A percentile compares a stretch with the other conserved stretches of the same genome.
Evolutionary conservation across 768 basidiomycete species (phyloP).

Genomic region (Boletus sp.): DNA sequence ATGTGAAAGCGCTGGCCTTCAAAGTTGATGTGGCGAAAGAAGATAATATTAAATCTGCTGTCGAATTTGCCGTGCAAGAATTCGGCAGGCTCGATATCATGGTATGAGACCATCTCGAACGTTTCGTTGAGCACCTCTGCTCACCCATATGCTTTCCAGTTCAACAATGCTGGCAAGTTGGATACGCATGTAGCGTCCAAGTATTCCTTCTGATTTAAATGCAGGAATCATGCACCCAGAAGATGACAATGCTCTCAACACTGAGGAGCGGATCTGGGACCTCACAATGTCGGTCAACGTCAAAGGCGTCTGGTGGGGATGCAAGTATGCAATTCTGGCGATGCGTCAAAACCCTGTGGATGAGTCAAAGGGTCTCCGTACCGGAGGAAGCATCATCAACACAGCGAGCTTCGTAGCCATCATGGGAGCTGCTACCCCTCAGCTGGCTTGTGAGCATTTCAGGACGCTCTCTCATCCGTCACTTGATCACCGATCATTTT

Average conservation of each 20-base stretch:
- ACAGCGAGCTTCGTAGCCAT: constrained; percentile 96
- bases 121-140: neutral
- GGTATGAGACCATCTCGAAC: constrained; percentile 45
- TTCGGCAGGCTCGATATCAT: constrained; percentile 96
- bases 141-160: constrained; percentile 45
- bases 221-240: constrained; percentile 96
- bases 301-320: constrained; percentile 99
- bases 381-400: constrained; percentile 94
- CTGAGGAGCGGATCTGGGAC: constrained; percentile 96
- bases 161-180: constrained; percentile 82
- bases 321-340: constrained; percentile 94
- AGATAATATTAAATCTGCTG: constrained; percentile 75
- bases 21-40: constrained; percentile 92
- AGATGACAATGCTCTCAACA: constrained; percentile 94
- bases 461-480: neutral
- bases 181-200: neutral
- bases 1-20: constrained; percentile 63
- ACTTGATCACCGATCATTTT: constrained; percentile 6
- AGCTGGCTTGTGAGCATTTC: constrained; percentile 76
- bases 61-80: constrained; percentile 73
- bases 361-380: constrained; percentile 70
- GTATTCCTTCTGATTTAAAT: constrained; percentile 1
- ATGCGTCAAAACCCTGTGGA: constrained; percentile 94
- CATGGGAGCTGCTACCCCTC: constrained; percentile 95
- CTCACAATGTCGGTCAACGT: constrained; percentile 91